Evolutionary conservation across 2,329 filamentous ascomycete genomes (phyloP), one percentile per base, ranked within the genome.

Genomic region (Aspergillus arachidicola): DNA sequence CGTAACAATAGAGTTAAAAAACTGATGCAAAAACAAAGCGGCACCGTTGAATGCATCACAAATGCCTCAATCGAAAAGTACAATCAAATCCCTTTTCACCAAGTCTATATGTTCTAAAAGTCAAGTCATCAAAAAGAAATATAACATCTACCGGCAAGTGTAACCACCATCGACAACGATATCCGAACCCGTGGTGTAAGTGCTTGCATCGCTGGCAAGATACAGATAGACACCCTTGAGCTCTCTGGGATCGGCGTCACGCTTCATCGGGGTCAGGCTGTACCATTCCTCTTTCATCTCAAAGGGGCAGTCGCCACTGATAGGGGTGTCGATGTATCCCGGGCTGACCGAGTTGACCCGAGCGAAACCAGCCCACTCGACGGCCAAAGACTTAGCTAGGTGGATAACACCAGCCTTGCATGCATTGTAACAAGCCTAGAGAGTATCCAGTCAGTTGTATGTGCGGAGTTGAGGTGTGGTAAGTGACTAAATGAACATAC

Each of bases 281-380:
- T 41, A 41, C 38, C 38, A 41, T 19, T 41, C 38, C 19, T 41
- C 38, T 1, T 41, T 41, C 38, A 41, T 41, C 38, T 41, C 38
- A 19, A 41, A n/a, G 7, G 38, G 38, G 19, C 38, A 41, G 19
- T 41, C 38, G 7, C 38, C 38, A 10, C 38, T 41, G 38, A 41
- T 41, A n/a, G 19, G 38, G 6, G 38, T 41, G 19, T 41, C 38
- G 38, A 41, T 41, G 16, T 41, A 41, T 10, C 38, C 38, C 2
- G 38, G 38, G 21, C n/a, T 76, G 38, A 79, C 73, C 38, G 71
- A 76, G 62, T 80, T 80, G 5, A 80, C 78, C 3, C 76, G 67
- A n/a, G 66, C 68, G 57, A 75, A 78, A 34, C 76, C 74, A 32
- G 77, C 74, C 72, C 76, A 79, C 57, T 78, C 75, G 4, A 77